Evolutionary conservation across 331 rosid genomes (phyloP).

Genomic region (Acacia concinna): DNA sequence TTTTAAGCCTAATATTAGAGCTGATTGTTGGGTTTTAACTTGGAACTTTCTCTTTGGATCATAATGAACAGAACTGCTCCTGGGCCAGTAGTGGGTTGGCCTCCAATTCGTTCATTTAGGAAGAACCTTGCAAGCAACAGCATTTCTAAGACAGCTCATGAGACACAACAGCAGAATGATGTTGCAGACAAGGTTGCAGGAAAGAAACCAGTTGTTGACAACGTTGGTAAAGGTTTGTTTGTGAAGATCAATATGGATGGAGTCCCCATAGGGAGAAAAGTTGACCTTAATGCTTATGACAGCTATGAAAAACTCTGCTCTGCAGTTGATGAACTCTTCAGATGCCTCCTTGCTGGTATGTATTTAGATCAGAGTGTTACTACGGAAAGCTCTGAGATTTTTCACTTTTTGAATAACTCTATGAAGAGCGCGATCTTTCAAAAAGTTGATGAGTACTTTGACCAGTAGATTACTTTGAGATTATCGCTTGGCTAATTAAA

Average conservation of each 20-base stretch:
- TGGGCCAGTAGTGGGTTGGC: slow-evolving; percentile 96
- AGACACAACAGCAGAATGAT: slow-evolving; percentile 31
- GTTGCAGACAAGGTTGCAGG: slow-evolving; percentile 41
- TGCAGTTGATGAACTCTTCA: slow-evolving; percentile 84
- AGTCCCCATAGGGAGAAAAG: slow-evolving; percentile 90
- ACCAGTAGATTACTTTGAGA: background rate
- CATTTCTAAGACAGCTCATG: slow-evolving; percentile 51
- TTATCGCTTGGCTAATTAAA: background rate
- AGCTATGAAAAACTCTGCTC: slow-evolving; percentile 74
- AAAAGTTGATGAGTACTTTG: background rate
- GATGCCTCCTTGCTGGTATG: slow-evolving; percentile 81
- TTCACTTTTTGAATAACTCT: too few relatives aligned
- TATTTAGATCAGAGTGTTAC: background rate
- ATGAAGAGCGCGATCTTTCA: background rate
- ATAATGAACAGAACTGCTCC: slow-evolving; percentile 68
- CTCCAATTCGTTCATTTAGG: slow-evolving; percentile 86
- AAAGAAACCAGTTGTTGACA: slow-evolving; percentile 43
- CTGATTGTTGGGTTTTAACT: background rate
- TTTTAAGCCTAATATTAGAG: background rate
- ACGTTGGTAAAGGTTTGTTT: slow-evolving; percentile 60
- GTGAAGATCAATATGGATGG: slow-evolving; percentile 99
- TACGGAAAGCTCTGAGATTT: background rate
- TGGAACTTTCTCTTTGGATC: slow-evolving; percentile 24
- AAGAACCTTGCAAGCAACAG: slow-evolving; percentile 71
- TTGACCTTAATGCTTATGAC: slow-evolving; percentile 76